Evolutionary conservation across 169 alveolate genomes (phyloP).

Genomic region (Neospora caninum): DNA sequence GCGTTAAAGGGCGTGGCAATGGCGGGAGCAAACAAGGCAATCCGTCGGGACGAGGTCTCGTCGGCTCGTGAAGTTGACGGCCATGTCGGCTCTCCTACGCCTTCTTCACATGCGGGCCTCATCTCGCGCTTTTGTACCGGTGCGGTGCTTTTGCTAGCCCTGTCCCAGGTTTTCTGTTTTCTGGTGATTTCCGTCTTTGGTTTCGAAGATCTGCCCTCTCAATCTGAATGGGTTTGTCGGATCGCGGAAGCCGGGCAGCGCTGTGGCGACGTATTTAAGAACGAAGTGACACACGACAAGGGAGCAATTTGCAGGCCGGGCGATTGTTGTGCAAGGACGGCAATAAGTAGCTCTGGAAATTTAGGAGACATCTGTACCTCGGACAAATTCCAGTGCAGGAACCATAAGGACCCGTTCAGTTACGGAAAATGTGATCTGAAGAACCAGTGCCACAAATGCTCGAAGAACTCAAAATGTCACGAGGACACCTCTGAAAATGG

Average conservation of each 20-base stretch:
- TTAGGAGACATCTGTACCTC: constrained; percentile 28
- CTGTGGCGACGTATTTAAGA: constrained; percentile 31
- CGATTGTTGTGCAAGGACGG: constrained; percentile 13
- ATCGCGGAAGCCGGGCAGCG: constrained; percentile 21
- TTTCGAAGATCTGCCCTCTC: neutral
- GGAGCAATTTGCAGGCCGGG: neutral
- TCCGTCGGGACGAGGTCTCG: too few species aligned
- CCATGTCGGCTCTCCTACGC: too few species aligned
- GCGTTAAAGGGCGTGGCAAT: too few species aligned
- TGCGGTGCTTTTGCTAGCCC: too few species aligned
- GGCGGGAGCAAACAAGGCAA: too few species aligned
- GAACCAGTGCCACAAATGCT: neutral
- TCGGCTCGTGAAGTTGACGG: too few species aligned
- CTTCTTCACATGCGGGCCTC: too few species aligned
- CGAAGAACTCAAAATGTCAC: neutral
- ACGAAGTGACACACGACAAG: constrained; percentile 13
- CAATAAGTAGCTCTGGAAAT: neutral
- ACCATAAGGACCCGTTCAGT: neutral
- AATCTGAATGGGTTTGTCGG: constrained; percentile 27
- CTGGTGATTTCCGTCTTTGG: neutral
- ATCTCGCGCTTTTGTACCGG: too few species aligned
- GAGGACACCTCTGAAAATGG: constrained; percentile 10
- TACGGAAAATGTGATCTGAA: neutral
- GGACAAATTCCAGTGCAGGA: neutral
- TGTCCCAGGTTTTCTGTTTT: neutral